Evolutionary conservation across 2,329 filamentous ascomycete species (phyloP), one percentile per base, ranked within the genome.

Genomic region (Exophiala bonariae): DNA sequence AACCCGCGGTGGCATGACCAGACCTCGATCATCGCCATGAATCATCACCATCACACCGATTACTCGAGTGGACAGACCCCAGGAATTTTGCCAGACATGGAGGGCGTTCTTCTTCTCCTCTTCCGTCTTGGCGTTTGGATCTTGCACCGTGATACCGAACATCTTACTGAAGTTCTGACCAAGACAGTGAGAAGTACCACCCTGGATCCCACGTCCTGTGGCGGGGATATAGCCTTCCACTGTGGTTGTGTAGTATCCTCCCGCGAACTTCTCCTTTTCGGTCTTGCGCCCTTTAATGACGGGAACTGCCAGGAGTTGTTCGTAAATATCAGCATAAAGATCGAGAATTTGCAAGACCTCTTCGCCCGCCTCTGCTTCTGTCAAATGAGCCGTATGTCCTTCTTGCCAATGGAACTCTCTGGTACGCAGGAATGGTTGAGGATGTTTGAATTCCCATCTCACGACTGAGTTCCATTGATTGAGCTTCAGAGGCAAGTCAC

Each of bases 41-140:
- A 95, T 90, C 83, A 99, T 93, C 63, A 96, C 88, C 92, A 97
- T 97, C 67, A 97, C 90, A 74, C 93, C 95, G 58, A 99, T 95
- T 47, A 92, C 89, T 66, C 93, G 89, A 44, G 93, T 99, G 1
- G 92, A 97, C 52, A 99, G 81, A 71, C 93, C 93, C 93, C 93
- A 99, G 11, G 90, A 96, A 77, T 99, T 99, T 70, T 99, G 93
- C 91, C 92, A 97, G 47, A 97, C 91, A 64, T 92, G 76, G 47
- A 96, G 75, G 63, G 89, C 85, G 31, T 57, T 52, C 43, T 59
- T 59, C 57, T 87, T 87, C 72, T 88, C 86, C 68, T 93, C 82
- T 39, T 80, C 83, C 37, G 78, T 75, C 63, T 84, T 83, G 41
- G 78, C 80, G 50, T 78, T 76, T 18, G 93, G 93, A 64, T 99